Percentiles rank a stretch among this genome's conserved stretches.
phyloP scores from a whole-genome alignment of 2,329 filamentous ascomycete species.

The Lachnellula cervina region DNA sequence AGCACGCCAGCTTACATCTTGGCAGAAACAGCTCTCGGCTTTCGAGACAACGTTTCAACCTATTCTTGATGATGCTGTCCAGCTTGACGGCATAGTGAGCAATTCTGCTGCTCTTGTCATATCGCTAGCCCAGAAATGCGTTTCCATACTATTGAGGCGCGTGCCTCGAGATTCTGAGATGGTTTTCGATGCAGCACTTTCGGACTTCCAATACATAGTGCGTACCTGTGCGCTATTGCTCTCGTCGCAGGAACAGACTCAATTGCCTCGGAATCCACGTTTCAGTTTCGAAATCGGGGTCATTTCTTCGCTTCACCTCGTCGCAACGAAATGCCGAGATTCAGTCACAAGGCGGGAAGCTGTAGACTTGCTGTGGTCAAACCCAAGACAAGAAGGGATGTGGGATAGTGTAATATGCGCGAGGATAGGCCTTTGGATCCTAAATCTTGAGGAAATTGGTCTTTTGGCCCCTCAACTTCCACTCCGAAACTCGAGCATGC shows the following conservation, averaged over 20 bases:
- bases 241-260: slow-evolving; percentile 3
- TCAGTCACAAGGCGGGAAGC: slow-evolving; percentile 52
- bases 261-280: slow-evolving; percentile 34
- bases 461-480: slow-evolving; percentile 11
- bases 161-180: slow-evolving; percentile 22
- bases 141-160: slow-evolving; percentile 18
- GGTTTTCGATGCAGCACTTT: slow-evolving; percentile 23
- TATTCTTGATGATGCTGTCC: slow-evolving; percentile 21
- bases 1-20: slow-evolving; percentile 9
- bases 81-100: slow-evolving; percentile 15
- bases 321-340: slow-evolving; percentile 62
- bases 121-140: slow-evolving; percentile 21
- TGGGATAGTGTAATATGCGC: slow-evolving; percentile 47
- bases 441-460: slow-evolving; percentile 25
- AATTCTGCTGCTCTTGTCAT: slow-evolving; percentile 23
- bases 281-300: slow-evolving; percentile 63
- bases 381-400: slow-evolving; percentile 60
- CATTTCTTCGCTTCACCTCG: slow-evolving; percentile 59
- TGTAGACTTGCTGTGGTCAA: slow-evolving; percentile 53
- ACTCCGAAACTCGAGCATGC: neutral
- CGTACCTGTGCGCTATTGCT: slow-evolving; percentile 17
- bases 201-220: slow-evolving; percentile 24
- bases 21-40: slow-evolving; percentile 14
- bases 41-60: slow-evolving; percentile 25
- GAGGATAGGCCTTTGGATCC: slow-evolving; percentile 25